A percentile compares a stretch with the other conserved stretches of the same genome.
phyloP scores from a whole-genome alignment of 2,329 filamentous ascomycete species.

The Rutstroemia sp. region DNA sequence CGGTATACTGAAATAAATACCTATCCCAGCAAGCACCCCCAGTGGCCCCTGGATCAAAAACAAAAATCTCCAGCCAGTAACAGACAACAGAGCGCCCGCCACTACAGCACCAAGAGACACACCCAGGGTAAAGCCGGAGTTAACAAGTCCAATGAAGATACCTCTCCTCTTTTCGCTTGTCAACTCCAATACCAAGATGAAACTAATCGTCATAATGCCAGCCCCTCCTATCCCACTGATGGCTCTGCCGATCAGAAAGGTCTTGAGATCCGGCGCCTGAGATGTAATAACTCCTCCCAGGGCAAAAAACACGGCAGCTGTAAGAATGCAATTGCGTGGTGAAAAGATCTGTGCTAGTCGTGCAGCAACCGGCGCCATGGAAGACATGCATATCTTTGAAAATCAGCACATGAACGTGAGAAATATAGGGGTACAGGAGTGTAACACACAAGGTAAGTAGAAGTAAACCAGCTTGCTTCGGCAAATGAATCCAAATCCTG shows the following conservation, averaged over 20 bases:
- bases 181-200: constrained; percentile 72
- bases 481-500: constrained; percentile 68
- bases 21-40: constrained; percentile 51
- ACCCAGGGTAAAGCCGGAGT: constrained; percentile 64
- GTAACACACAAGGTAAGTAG: constrained; percentile 55
- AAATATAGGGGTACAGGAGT: neutral
- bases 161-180: constrained; percentile 60
- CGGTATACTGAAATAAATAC: constrained; percentile 61
- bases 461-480: constrained; percentile 73
- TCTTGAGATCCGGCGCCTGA: constrained; percentile 46
- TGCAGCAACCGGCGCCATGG: constrained; percentile 61
- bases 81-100: constrained; percentile 55
- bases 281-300: constrained; percentile 60
- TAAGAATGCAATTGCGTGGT: constrained; percentile 56
- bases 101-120: constrained; percentile 65
- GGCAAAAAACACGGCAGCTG: constrained; percentile 50
- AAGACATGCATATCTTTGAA: constrained; percentile 45
- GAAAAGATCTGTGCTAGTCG: constrained; percentile 69
- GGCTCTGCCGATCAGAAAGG: constrained; percentile 62
- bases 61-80: constrained; percentile 64
- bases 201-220: constrained; percentile 64
- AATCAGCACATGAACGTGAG: neutral
- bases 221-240: constrained; percentile 63
- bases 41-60: constrained; percentile 68
- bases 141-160: constrained; percentile 66